These are phyloP conservation scores for Coelastrella sp. DNA, from an alignment of 139 green algal genomes.

Conservation along the genomic window DNA sequence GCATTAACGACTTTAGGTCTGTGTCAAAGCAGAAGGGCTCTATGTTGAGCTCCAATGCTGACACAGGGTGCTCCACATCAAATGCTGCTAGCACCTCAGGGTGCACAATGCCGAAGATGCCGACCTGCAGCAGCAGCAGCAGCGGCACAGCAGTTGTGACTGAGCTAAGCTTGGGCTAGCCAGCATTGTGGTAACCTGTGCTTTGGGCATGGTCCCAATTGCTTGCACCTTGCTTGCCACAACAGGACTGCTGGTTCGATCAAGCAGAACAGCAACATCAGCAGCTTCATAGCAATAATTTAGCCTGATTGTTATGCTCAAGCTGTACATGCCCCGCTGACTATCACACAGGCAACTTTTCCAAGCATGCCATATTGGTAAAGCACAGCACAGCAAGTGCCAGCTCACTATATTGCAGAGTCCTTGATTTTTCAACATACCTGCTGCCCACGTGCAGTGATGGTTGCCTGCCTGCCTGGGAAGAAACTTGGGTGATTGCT, in stretches of 20 bases:
- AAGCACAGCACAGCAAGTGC: too few relatives aligned
- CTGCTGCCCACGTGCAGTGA: constrained; percentile 56
- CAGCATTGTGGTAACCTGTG: neutral
- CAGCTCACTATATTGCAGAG: too few relatives aligned
- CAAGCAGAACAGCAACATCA: too few relatives aligned
- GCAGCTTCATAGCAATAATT: too few relatives aligned
- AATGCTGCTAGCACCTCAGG: constrained; percentile 92
- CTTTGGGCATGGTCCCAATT: neutral
- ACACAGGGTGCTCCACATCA: constrained; percentile 92
- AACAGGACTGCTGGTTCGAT: too few relatives aligned
- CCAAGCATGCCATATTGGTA: too few relatives aligned
- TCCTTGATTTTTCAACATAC: constrained; percentile 41
- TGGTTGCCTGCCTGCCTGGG: constrained; percentile 74
- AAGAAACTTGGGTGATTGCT: constrained; percentile 90
- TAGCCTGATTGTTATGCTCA: too few relatives aligned
- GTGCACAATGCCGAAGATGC: constrained; percentile 96
- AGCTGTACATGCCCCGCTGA: too few relatives aligned
- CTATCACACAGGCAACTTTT: too few relatives aligned
- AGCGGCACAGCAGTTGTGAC: neutral
- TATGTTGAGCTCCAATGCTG: constrained; percentile 95
- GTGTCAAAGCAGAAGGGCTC: constrained; percentile 95
- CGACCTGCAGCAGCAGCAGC: constrained; percentile 65
- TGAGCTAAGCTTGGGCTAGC: neutral
- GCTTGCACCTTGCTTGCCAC: too few relatives aligned
- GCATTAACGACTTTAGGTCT: constrained; percentile 64